Percentiles rank a stretch among this genome's conserved stretches.
phyloP scores from a whole-genome alignment of 371 early-diverging fungal species.

The Saksenaea oblongispora region DNA sequence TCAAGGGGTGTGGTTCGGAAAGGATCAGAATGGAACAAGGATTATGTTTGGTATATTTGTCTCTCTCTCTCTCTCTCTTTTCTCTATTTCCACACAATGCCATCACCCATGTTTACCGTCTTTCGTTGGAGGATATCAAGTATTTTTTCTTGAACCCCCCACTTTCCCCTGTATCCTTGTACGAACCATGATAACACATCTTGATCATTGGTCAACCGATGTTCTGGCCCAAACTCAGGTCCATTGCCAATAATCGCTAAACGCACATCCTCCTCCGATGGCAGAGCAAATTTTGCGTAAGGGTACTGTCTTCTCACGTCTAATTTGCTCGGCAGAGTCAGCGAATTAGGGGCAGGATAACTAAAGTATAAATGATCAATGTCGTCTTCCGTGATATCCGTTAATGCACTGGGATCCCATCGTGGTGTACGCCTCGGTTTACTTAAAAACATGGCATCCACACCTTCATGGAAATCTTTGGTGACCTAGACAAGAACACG shows the following conservation, averaged over 20 bases:
- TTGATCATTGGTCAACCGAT: constrained; percentile 49
- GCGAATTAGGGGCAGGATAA: constrained; percentile 29
- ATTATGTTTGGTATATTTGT: too few species aligned
- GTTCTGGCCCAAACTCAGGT: constrained; percentile 52
- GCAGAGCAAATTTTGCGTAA: constrained; percentile 71
- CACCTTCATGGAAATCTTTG: constrained; percentile 37
- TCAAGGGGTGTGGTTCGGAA: too few species aligned
- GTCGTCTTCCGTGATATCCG: constrained; percentile 35
- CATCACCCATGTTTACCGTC: constrained; percentile 24
- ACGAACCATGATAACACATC: constrained; percentile 74
- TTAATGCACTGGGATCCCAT: constrained; percentile 9
- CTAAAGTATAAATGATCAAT: constrained; percentile 65
- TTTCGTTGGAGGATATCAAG: constrained; percentile 65
- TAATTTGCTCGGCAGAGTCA: constrained; percentile 33
- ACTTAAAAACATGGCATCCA: constrained; percentile 33
- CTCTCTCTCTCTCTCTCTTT: too few species aligned
- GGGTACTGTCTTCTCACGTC: constrained; percentile 65
- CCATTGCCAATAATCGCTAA: constrained; percentile 59
- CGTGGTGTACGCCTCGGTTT: constrained; percentile 17
- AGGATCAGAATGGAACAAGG: too few species aligned
- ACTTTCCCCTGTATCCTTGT: constrained; percentile 53
- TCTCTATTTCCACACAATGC: background rate
- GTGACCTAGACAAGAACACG: constrained; percentile 15
- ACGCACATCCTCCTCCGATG: constrained; percentile 78
- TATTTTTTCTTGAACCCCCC: constrained; percentile 65